Conservation (phyloP, 2,329 filamentous ascomycete genomes). For the Pseudogymnoascus sp. region DNA sequence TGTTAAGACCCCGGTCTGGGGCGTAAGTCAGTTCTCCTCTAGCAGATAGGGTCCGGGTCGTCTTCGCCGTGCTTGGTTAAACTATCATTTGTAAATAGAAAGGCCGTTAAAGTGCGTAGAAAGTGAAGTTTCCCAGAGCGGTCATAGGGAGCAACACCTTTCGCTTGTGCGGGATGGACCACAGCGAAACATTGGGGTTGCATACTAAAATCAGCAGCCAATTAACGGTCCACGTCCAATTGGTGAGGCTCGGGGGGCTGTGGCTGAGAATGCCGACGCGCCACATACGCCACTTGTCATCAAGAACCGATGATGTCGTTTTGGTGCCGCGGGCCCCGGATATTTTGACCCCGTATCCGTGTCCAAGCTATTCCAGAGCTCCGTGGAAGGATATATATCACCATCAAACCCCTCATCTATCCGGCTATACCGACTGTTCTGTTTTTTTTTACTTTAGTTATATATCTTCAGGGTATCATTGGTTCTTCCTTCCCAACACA, state of each 20-base stretch:
- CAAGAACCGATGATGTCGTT: not conserved
- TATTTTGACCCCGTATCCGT: not conserved
- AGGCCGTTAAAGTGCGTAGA: not conserved
- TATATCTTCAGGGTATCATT: not conserved
- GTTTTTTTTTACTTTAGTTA: not conserved
- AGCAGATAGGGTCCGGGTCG: conserved; percentile 2
- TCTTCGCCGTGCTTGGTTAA: conserved; percentile 5
- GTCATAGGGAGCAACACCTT: conserved; percentile 9
- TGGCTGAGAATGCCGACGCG: conserved; percentile 5
- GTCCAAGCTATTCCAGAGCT: not conserved
- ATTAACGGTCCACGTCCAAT: not conserved
- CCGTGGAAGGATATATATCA: not conserved
- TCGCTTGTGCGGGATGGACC: conserved; percentile 3
- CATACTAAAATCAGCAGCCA: conserved; percentile 5
- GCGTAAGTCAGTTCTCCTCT: conserved; percentile 8
- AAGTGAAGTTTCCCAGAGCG: not conserved
- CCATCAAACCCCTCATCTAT: not conserved
- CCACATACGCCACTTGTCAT: conserved; percentile 4
- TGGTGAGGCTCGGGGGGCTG: not conserved
- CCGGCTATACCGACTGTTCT: not conserved
- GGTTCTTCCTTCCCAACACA: not conserved
- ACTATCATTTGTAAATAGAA: conserved; percentile 6
- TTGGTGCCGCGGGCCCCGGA: not conserved
- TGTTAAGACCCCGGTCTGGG: conserved; percentile 4
- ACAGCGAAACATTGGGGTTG: conserved; percentile 10